Evolutionary conservation across 2,329 filamentous ascomycete species (phyloP), one percentile per base, ranked within the genome.

Genomic region (Trichoderma sp.): DNA sequence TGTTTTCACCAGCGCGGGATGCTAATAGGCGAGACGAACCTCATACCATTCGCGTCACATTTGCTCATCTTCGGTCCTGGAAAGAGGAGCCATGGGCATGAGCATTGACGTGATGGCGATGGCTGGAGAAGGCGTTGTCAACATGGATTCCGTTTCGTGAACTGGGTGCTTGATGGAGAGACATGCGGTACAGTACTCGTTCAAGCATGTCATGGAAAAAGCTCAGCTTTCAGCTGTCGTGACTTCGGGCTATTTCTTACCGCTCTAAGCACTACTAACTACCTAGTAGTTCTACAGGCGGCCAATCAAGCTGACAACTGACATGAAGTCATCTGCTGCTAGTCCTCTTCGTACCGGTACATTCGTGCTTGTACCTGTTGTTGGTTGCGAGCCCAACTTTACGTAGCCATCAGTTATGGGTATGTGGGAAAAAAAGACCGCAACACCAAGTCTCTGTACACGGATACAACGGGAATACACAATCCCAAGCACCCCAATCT

Each of bases 281-380:
- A 60, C 5, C 17, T 45, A 17, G 34, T 37, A 53, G 50, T 32
- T 32, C 29, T 53, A 32, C 50, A 32, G 32, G 50, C n/a, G 50
- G 48, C 60, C 48, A 54, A 63, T 63, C 45, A 63, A 22, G 45
- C 59, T 53, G 34, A 63, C 45, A 63, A 42, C 50, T 39, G 60
- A 19, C 48, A 35, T 32, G 9, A 50, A 25, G 29, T 27, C 34
- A 19, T 35, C 35, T 34, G 15, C 42, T 25, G 42, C 58, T 50
- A 50, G 58, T 35, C 19, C 42, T 7, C 29, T 7, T 19, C 19
- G 42, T 48, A 34, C 58, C 13, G 7, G 42, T 48, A 50, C 58
- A 17, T 61, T 32, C 13, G 42, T 50, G 15, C 17, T 22, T n/a
- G 60, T 39, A 48, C 58, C 25, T 37, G 25, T 54, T 39, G 48